These are phyloP conservation scores for Albizia julibrissin DNA, from an alignment of 306 rosid species.

Conservation along the genomic window DNA sequence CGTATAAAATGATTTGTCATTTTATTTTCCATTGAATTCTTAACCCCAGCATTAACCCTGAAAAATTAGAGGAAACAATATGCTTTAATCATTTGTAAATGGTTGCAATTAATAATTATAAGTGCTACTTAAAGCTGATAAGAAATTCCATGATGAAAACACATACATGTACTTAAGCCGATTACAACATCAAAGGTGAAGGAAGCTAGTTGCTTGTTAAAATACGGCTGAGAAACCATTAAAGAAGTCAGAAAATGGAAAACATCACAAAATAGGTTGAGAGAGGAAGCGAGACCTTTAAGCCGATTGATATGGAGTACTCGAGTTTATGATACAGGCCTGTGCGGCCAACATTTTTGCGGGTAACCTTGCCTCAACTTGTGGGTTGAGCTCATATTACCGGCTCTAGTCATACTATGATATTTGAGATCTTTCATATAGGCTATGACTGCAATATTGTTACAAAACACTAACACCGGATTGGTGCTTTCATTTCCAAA, in stretches of 20 bases:
- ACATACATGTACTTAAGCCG: neutral
- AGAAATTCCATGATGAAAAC: neutral
- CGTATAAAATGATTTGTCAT: neutral
- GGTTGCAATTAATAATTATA: neutral
- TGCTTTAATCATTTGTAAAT: neutral
- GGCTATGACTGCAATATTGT: no score
- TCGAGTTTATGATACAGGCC: conserved; percentile 54
- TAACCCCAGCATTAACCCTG: neutral
- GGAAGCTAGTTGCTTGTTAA: neutral
- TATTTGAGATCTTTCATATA: no score
- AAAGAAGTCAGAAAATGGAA: neutral
- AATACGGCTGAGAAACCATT: neutral
- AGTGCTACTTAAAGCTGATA: neutral
- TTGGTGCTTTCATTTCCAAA: no score
- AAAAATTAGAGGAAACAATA: neutral
- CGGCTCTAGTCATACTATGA: no score
- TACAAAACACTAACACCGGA: no score
- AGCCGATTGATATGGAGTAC: conserved; percentile 50
- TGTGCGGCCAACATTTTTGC: no score
- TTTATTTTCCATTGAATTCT: neutral
- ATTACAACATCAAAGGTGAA: neutral
- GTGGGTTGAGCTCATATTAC: no score
- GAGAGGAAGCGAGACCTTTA: conserved; percentile 51
- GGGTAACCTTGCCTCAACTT: no score
- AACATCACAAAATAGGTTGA: conserved; percentile 7